Conservation (phyloP, 257 asterid genomes). For the Solanum chmielewskii region DNA sequence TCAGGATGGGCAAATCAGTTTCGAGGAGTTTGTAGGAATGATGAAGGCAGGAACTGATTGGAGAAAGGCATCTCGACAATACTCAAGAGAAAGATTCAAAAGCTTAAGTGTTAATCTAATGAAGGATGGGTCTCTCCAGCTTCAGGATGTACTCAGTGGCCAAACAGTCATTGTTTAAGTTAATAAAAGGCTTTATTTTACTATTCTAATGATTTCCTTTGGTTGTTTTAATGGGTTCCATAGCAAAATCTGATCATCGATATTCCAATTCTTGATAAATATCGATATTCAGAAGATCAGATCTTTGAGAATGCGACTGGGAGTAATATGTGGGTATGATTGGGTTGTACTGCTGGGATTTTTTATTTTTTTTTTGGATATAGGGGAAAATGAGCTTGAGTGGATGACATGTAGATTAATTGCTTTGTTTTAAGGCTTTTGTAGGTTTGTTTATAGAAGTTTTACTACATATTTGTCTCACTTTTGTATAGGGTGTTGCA, state of each 20-base stretch:
- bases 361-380: background rate
- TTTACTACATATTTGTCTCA: background rate
- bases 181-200: conserved; percentile 1
- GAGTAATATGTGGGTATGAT: background rate
- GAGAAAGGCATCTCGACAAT: conserved; percentile 92
- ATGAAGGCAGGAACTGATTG: conserved; percentile 90
- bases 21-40: conserved; percentile 84
- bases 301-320: background rate
- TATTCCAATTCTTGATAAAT: background rate
- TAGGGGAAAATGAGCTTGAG: background rate
- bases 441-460: background rate
- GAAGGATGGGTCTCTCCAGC: conserved; percentile 86
- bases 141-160: conserved; percentile 69
- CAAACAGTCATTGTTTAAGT: conserved; percentile 49
- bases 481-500: background rate
- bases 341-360: background rate
- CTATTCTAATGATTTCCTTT: background rate
- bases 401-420: background rate
- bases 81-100: conserved; percentile 85
- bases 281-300: background rate
- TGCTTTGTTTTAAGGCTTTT: background rate
- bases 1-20: conserved; percentile 75
- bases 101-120: conserved; percentile 81
- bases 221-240: background rate
- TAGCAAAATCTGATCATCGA: background rate